Conservation (phyloP, 2,329 filamentous ascomycete genomes). For the Malbranchea cinnamomea region DNA sequence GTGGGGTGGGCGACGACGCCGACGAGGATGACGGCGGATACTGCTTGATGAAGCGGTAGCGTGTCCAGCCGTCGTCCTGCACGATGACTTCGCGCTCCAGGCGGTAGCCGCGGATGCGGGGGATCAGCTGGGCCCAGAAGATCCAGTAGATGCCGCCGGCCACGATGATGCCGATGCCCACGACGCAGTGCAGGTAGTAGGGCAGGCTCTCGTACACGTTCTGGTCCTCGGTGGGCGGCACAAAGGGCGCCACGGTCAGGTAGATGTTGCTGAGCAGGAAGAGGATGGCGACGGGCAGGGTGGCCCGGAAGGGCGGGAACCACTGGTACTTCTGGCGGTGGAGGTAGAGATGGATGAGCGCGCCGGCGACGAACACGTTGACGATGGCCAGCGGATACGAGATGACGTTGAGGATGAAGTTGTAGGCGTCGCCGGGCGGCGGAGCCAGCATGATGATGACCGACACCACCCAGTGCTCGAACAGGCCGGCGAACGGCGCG, state of each 20-base stretch:
- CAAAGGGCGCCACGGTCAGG: conserved; percentile 44
- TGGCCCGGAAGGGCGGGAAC: conserved; percentile 41
- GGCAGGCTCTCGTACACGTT: conserved; percentile 33
- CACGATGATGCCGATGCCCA: conserved; percentile 31
- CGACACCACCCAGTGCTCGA: conserved; percentile 48
- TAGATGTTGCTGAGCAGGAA: conserved; percentile 48
- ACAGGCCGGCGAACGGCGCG: conserved; percentile 36
- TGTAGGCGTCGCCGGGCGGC: conserved; percentile 48
- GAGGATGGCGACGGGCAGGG: conserved; percentile 40
- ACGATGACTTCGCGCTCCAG: conserved; percentile 7
- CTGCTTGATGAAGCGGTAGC: conserved; percentile 5
- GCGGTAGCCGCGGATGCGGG: conserved; percentile 5
- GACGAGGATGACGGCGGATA: too few species aligned
- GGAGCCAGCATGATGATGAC: conserved; percentile 47
- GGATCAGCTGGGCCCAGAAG: conserved; percentile 8
- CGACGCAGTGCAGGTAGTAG: conserved; percentile 34
- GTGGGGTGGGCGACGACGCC: too few species aligned
- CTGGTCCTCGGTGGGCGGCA: conserved; percentile 29
- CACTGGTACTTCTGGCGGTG: conserved; percentile 24
- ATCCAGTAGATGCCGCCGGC: conserved; percentile 34
- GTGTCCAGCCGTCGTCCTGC: conserved; percentile 8
- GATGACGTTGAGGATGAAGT: conserved; percentile 31
- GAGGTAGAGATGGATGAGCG: conserved; percentile 34
- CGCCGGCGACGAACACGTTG: conserved; percentile 27
- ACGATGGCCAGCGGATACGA: conserved; percentile 15